Percentiles rank a stretch among this genome's conserved stretches.
phyloP scores from a whole-genome alignment of 495 filamentous ascomycete genomes.

The Hyaloscypha hepaticicola region DNA sequence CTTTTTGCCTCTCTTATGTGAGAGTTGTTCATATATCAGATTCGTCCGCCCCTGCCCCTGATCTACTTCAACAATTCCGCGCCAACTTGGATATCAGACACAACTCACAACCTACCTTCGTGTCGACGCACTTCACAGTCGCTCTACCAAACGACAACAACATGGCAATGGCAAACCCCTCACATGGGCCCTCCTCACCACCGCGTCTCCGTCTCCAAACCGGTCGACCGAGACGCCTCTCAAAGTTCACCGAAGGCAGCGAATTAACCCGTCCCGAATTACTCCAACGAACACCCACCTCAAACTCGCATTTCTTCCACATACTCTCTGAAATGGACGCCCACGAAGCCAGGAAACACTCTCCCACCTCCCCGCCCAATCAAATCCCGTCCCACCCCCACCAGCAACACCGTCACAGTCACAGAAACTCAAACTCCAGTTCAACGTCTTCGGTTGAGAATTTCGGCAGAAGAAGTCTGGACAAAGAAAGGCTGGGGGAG shows the following conservation, averaged over 20 bases:
- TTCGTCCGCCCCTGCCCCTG: neutral
- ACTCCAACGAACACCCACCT: constrained; percentile 2
- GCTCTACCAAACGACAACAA: neutral
- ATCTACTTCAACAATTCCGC: neutral
- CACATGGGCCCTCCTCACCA: neutral
- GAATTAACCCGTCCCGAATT: constrained; percentile 8
- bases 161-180: neutral
- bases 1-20: neutral
- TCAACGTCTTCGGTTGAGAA: constrained; percentile 10
- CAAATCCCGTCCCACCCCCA: constrained; percentile 1
- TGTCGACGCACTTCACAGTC: neutral
- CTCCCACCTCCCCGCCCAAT: neutral
- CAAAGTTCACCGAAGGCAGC: constrained; percentile 10
- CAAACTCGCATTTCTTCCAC: constrained; percentile 14
- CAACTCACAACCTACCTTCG: neutral
- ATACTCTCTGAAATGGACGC: constrained; percentile 30
- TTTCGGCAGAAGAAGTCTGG: neutral
- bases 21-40: neutral
- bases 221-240: neutral
- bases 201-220: neutral
- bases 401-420: neutral
- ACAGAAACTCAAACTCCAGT: constrained; percentile 11
- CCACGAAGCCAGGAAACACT: neutral
- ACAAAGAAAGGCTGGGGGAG: too few species aligned
- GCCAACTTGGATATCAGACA: neutral